These are phyloP conservation scores for Verbena officinalis DNA, from an alignment of 257 asterid genomes.

Conservation along the genomic window DNA sequence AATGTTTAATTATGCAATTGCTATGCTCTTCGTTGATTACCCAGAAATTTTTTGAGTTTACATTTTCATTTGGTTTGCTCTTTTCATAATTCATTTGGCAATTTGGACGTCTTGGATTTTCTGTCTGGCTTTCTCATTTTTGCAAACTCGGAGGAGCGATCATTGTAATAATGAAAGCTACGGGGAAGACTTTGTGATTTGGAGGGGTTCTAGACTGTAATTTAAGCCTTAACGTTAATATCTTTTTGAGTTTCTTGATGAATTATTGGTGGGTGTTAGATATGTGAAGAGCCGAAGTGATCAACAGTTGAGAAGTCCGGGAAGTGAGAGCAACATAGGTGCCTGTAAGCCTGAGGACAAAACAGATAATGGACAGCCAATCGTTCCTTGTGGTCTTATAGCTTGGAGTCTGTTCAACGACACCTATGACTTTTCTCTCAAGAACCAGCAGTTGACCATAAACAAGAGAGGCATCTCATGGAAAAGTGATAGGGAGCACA, in stretches of 20 bases:
- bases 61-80: constrained; percentile 3
- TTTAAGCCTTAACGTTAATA: neutral
- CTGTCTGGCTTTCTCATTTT: too few species aligned
- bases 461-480: constrained; percentile 80
- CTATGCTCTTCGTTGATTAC: neutral
- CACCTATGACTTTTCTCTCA: constrained; percentile 61
- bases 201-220: too few species aligned
- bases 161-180: too few species aligned
- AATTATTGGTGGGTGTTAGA: constrained; percentile 38
- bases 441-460: constrained; percentile 52
- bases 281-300: constrained; percentile 97
- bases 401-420: constrained; percentile 98
- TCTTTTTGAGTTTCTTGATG: neutral
- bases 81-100: neutral
- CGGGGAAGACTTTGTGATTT: too few species aligned
- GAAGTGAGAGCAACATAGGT: constrained; percentile 37
- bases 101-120: too few species aligned
- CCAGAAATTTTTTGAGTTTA: too few species aligned
- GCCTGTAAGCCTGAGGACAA: constrained; percentile 78
- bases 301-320: constrained; percentile 66
- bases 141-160: too few species aligned
- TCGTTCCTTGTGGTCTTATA: constrained; percentile 98
- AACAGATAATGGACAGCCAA: constrained; percentile 40
- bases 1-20: too few species aligned
- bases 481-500: constrained; percentile 93